A percentile compares a stretch with the other conserved stretches of the same genome.
Evolutionary conservation across 2,329 filamentous ascomycete genomes (phyloP).

Genomic region (Alternaria burnsii): DNA sequence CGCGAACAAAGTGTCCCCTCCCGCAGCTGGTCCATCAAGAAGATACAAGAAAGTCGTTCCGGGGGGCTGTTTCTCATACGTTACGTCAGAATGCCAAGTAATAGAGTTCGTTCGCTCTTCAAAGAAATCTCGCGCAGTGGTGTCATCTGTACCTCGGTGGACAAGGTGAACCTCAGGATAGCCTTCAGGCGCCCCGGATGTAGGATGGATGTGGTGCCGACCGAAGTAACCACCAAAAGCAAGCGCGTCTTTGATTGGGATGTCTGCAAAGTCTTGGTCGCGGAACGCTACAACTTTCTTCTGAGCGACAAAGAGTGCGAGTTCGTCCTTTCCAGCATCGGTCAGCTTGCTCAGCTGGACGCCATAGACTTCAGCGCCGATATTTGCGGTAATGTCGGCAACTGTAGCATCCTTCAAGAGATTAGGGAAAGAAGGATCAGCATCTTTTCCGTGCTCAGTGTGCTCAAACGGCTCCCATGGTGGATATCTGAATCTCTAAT

Average conservation of each 20-base stretch:
- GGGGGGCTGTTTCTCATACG: slow-evolving; percentile 87
- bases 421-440: slow-evolving; percentile 73
- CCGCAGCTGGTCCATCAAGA: slow-evolving; percentile 80
- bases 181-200: slow-evolving; percentile 76
- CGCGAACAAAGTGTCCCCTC: slow-evolving; percentile 85
- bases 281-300: slow-evolving; percentile 80
- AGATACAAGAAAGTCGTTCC: slow-evolving; percentile 90
- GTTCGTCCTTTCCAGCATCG: slow-evolving; percentile 75
- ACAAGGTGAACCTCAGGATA: slow-evolving; percentile 81
- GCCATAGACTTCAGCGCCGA: slow-evolving; percentile 75
- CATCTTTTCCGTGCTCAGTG: slow-evolving; percentile 78
- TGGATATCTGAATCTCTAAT: slow-evolving; percentile 59
- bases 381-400: slow-evolving; percentile 73
- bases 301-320: slow-evolving; percentile 77
- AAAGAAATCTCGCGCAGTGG: slow-evolving; percentile 69
- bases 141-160: slow-evolving; percentile 74
- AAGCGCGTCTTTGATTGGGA: slow-evolving; percentile 74
- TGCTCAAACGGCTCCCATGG: slow-evolving; percentile 75
- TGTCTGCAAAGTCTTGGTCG: slow-evolving; percentile 71
- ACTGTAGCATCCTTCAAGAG: slow-evolving; percentile 66
- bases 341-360: slow-evolving; percentile 75
- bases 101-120: slow-evolving; percentile 77
- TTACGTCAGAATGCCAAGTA: slow-evolving; percentile 89
- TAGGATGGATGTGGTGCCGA: slow-evolving; percentile 82
- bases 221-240: slow-evolving; percentile 79